Evolutionary conservation across 805 yeast genomes (phyloP).

Genomic region (Lipomyces sp.): DNA sequence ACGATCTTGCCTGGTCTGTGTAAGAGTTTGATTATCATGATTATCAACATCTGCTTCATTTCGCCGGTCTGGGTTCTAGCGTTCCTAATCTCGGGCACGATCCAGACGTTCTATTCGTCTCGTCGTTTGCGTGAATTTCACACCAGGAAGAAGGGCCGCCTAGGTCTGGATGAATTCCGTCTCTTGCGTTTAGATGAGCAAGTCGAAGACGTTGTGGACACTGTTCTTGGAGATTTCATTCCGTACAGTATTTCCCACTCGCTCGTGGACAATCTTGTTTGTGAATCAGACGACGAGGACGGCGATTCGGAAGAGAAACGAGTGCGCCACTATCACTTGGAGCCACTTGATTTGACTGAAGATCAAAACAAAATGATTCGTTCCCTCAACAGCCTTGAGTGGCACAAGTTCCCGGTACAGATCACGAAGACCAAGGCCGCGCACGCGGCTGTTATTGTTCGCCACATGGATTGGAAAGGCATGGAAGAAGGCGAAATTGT

Average conservation of each 20-base stretch:
- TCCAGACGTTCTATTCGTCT: conserved; percentile 51
- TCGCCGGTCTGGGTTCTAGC: conserved; percentile 70
- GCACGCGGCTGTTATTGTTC: conserved; percentile 81
- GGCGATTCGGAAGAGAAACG: conserved; percentile 41
- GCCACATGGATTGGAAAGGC: conserved; percentile 57
- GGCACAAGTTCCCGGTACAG: conserved; percentile 75
- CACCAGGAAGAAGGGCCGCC: conserved; percentile 33
- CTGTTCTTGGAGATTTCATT: conserved; percentile 42
- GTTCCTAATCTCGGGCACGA: conserved; percentile 54
- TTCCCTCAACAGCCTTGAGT: conserved; percentile 61
- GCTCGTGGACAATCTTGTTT: conserved; percentile 38
- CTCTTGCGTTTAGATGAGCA: conserved; percentile 56
- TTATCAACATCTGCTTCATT: conserved; percentile 53
- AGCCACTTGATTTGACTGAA: conserved; percentile 47
- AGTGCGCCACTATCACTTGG: conserved; percentile 39
- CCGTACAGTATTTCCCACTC: conserved; percentile 38
- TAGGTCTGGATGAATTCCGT: conserved; percentile 36
- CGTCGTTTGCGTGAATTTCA: conserved; percentile 46
- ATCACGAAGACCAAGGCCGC: conserved; percentile 68
- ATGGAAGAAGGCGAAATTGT: conserved; percentile 74
- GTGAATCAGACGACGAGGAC: conserved; percentile 40
- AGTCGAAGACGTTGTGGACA: conserved; percentile 67
- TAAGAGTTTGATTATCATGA: conserved; percentile 35
- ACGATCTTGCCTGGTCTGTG: conserved; percentile 18
- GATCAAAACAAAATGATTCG: conserved; percentile 58